These are phyloP conservation scores for Rhodosporidiobolus odoratus DNA, from an alignment of 768 basidiomycete species.

Conservation along the genomic window DNA sequence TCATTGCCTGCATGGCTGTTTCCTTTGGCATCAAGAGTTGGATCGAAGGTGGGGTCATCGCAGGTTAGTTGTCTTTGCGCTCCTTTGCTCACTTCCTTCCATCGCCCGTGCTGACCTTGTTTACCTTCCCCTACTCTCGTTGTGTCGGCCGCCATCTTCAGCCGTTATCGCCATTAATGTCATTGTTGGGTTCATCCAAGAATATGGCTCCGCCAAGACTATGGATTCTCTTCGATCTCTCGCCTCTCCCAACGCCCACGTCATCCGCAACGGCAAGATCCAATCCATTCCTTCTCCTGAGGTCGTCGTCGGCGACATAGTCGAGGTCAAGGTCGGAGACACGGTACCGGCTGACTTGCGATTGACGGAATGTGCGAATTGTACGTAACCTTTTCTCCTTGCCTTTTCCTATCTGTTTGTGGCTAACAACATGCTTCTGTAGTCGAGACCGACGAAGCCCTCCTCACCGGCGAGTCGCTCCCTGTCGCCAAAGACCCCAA, in stretches of 20 bases:
- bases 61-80: constrained; percentile 40
- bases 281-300: constrained; percentile 50
- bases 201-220: constrained; percentile 54
- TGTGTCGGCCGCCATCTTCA: constrained; percentile 30
- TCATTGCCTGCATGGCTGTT: constrained; percentile 49
- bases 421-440: too few relatives aligned
- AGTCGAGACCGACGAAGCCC: constrained; percentile 50
- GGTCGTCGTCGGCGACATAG: constrained; percentile 51
- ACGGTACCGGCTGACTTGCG: constrained; percentile 49
- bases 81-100: constrained; percentile 36
- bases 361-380: constrained; percentile 41
- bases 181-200: constrained; percentile 52
- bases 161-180: constrained; percentile 47
- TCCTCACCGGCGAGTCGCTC: constrained; percentile 49
- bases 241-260: constrained; percentile 53
- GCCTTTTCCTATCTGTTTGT: background rate
- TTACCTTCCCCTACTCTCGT: background rate
- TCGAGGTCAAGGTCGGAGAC: constrained; percentile 49
- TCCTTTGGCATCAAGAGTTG: constrained; percentile 58
- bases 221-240: constrained; percentile 55
- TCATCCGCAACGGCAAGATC: constrained; percentile 51
- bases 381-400: background rate
- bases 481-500: constrained; percentile 45
- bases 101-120: background rate
- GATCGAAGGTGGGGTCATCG: constrained; percentile 54